Evolutionary conservation across 2,329 filamentous ascomycete genomes (phyloP).

Genomic region (Fusarium paranaense): DNA sequence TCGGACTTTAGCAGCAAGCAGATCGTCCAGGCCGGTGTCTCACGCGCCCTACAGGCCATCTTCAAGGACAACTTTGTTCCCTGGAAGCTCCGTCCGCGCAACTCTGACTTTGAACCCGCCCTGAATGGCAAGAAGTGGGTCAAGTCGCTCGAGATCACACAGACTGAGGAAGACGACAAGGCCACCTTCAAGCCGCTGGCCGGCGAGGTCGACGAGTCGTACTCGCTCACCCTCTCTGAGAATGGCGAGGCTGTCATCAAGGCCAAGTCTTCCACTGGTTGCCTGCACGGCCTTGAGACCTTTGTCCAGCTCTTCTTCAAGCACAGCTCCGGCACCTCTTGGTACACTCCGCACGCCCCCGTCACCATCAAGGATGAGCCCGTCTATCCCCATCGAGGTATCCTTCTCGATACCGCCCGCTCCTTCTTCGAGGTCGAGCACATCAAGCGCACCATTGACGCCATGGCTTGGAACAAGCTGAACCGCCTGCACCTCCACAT

Average conservation of each 20-base stretch:
- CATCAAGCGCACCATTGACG: slow-evolving; percentile 82
- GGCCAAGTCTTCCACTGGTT: slow-evolving; percentile 74
- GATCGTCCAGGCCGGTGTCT: slow-evolving; percentile 67
- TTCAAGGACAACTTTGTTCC: slow-evolving; percentile 78
- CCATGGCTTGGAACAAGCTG: slow-evolving; percentile 82
- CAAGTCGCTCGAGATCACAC: slow-evolving; percentile 69
- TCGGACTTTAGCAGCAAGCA: slow-evolving; percentile 60
- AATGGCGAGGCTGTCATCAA: slow-evolving; percentile 71
- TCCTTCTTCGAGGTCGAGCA: slow-evolving; percentile 76
- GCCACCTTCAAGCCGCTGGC: slow-evolving; percentile 70
- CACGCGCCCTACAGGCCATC: slow-evolving; percentile 71
- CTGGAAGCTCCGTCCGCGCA: slow-evolving; percentile 79
- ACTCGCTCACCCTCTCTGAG: slow-evolving; percentile 71
- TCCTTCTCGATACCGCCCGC: slow-evolving; percentile 83
- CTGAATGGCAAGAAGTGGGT: slow-evolving; percentile 60
- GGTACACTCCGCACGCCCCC: slow-evolving; percentile 79
- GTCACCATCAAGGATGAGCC: slow-evolving; percentile 79
- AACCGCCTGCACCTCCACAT: slow-evolving; percentile 85
- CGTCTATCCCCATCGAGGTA: slow-evolving; percentile 79
- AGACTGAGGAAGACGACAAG: slow-evolving; percentile 65
- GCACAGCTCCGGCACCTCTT: slow-evolving; percentile 66
- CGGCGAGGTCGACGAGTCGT: slow-evolving; percentile 80
- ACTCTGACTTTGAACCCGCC: slow-evolving; percentile 73
- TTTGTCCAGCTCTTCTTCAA: slow-evolving; percentile 85
- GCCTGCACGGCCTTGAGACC: slow-evolving; percentile 79